Percentiles rank a stretch among this genome's conserved stretches.
Evolutionary conservation across 2,329 filamentous ascomycete species (phyloP).

Genomic region (Colletotrichum caudatum): DNA sequence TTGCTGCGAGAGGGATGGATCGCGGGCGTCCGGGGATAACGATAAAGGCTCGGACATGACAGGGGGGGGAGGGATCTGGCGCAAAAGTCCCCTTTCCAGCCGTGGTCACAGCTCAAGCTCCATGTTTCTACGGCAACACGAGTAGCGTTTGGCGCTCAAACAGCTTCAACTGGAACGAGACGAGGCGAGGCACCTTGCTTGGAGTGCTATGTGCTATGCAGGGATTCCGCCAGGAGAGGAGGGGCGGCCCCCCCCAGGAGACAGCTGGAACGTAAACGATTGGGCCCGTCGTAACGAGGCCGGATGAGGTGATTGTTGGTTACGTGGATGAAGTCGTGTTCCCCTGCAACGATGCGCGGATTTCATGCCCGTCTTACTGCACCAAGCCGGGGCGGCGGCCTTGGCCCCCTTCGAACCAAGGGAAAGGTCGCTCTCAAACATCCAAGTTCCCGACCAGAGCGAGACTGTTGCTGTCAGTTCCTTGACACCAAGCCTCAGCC

Average conservation of each 20-base stretch:
- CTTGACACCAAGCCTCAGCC: no score
- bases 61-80: background rate
- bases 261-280: background rate
- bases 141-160: background rate
- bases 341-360: background rate
- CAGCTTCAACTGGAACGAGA: no score
- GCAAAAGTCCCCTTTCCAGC: constrained; percentile 7
- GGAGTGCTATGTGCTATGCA: no score
- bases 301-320: background rate
- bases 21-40: background rate
- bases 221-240: background rate
- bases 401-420: background rate
- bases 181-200: background rate
- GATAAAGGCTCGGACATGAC: constrained; percentile 7
- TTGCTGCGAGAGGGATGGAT: background rate
- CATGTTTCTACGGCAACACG: constrained; percentile 12
- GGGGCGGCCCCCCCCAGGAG: background rate
- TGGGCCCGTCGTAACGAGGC: background rate
- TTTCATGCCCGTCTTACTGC: constrained; percentile 6
- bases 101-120: background rate
- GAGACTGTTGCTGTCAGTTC: no score
- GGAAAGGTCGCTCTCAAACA: constrained; percentile 18
- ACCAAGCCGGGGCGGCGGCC: background rate
- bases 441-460: constrained; percentile 4
- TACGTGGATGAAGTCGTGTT: background rate